phyloP scores from a whole-genome alignment of 495 filamentous ascomycete species.

The Hypoxylon rickii region DNA sequence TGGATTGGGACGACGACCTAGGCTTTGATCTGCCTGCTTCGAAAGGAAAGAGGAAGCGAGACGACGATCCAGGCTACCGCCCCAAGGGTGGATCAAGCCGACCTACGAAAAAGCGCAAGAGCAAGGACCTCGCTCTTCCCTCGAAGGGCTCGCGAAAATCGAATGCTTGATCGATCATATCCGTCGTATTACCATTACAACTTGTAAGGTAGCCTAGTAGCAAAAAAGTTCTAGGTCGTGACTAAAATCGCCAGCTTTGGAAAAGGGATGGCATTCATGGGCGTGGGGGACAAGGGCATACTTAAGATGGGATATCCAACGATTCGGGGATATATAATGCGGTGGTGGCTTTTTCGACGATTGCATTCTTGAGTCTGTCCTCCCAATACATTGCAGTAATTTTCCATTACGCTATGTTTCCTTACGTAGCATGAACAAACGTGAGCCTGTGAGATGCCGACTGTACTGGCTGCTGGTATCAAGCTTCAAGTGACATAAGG shows the following conservation, averaged over 20 bases:
- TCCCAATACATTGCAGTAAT: too few relatives aligned
- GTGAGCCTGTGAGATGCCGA: background rate
- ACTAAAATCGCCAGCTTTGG: too few relatives aligned
- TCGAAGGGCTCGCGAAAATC: constrained; percentile 33
- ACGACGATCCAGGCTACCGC: constrained; percentile 72
- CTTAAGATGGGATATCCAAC: too few relatives aligned
- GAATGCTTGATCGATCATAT: constrained; percentile 3
- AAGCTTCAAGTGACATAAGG: constrained; percentile 14
- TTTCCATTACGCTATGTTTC: too few relatives aligned
- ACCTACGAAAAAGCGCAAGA: constrained; percentile 64
- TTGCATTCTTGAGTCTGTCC: too few relatives aligned
- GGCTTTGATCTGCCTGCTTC: constrained; percentile 46
- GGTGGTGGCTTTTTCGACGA: background rate
- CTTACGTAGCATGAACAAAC: too few relatives aligned
- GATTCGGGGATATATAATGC: constrained; percentile 24
- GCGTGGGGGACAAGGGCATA: too few relatives aligned
- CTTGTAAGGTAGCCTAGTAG: too few relatives aligned
- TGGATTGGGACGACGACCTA: constrained; percentile 51
- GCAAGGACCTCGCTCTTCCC: constrained; percentile 39
- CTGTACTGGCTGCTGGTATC: background rate
- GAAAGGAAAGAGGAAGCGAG: constrained; percentile 57
- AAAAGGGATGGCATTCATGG: too few relatives aligned
- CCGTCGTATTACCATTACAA: background rate
- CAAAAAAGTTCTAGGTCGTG: too few relatives aligned
- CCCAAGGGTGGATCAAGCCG: constrained; percentile 67